Base-by-base conservation (phyloP, 768 basidiomycete genomes). In the Leccinum incarnatum region DNA sequence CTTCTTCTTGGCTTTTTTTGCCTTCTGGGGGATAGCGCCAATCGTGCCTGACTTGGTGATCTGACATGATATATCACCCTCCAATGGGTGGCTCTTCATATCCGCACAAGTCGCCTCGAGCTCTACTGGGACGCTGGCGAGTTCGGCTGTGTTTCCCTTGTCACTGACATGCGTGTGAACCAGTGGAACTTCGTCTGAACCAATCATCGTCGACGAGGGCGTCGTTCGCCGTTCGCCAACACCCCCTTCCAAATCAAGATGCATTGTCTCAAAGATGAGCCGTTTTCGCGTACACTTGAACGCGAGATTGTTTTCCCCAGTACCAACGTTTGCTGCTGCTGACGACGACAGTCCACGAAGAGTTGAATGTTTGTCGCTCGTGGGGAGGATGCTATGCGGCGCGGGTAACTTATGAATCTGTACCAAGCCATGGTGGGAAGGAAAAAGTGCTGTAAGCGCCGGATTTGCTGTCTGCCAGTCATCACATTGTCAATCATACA, bases 231-330 rank as follows among this genome's bases (percentile, higher is more conserved):
- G 79, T 70, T 91, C 90, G 12, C 83, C 79, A 27, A 93, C 84
- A 15, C 93, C 90, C n/a, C 93, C 89, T 71, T 95, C 91, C 37
- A 91, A 77, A 69, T 90, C 88, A 25, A 96, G 77, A 73, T 96
- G 93, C 58, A 98, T 77, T 25, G 94, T 98, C 76, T 98, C 96
- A 65, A 98, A 84, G 21, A 95, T 76, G 57, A 98, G 79, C 52
- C 93, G 78, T 69, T 91, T 93, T 65, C 95, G 79, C 67, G 88
- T 97, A 67, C 92, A 90, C 70, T 88, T 91, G 81, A 98, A 99
- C 12, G 90, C 94, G 8, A 99, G 80, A 67, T 98, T 98, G 74
- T 98, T 98, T 72, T 98, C 95, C 8, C 95, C 91, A n/a, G 85
- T 85, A 0, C 86, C 88, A 7, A 81, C 81, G 12, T 75, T 76